These are phyloP conservation scores for Penicillium coprophilum DNA, from an alignment of 495 filamentous ascomycete genomes.

Conservation along the genomic window DNA sequence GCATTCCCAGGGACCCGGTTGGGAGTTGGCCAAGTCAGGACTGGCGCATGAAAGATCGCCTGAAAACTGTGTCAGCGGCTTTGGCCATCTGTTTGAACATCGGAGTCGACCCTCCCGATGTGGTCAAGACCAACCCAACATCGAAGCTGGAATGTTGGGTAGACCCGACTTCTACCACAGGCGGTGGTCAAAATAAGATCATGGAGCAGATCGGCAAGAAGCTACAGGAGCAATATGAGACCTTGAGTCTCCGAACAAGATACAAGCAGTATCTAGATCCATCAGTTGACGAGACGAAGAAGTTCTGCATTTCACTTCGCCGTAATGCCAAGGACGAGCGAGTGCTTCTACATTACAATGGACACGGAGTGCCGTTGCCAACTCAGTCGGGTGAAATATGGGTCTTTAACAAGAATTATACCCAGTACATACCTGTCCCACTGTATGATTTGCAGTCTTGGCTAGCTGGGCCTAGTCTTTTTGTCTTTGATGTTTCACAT, in stretches of 20 bases:
- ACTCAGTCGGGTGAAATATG: slow-evolving; percentile 96
- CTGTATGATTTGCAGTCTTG: slow-evolving; percentile 94
- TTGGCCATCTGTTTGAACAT: slow-evolving; percentile 95
- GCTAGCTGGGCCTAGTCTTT: slow-evolving; percentile 93
- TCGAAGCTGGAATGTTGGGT: slow-evolving; percentile 97
- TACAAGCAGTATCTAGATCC: slow-evolving; percentile 97
- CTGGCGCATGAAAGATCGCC: slow-evolving; percentile 93
- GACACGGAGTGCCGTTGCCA: slow-evolving; percentile 95
- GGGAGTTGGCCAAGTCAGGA: slow-evolving; percentile 70
- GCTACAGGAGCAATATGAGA: slow-evolving; percentile 92
- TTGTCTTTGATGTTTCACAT: slow-evolving; percentile 96
- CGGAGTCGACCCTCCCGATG: slow-evolving; percentile 94
- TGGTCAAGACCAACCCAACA: slow-evolving; percentile 88
- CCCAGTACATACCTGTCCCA: slow-evolving; percentile 97
- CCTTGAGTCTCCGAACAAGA: slow-evolving; percentile 84
- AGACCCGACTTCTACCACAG: slow-evolving; percentile 73
- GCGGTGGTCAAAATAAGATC: slow-evolving; percentile 69
- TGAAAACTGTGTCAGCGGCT: slow-evolving; percentile 95
- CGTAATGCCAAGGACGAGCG: slow-evolving; percentile 93
- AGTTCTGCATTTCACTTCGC: slow-evolving; percentile 85
- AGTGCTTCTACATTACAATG: slow-evolving; percentile 96
- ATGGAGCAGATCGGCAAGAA: slow-evolving; percentile 95
- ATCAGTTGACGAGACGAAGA: slow-evolving; percentile 93
- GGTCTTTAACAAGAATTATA: slow-evolving; percentile 99
- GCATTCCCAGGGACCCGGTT: slow-evolving; percentile 71